These are phyloP conservation scores for Cokeromyces recurvatus DNA, from an alignment of 371 early-diverging fungal genomes.

Conservation along the genomic window DNA sequence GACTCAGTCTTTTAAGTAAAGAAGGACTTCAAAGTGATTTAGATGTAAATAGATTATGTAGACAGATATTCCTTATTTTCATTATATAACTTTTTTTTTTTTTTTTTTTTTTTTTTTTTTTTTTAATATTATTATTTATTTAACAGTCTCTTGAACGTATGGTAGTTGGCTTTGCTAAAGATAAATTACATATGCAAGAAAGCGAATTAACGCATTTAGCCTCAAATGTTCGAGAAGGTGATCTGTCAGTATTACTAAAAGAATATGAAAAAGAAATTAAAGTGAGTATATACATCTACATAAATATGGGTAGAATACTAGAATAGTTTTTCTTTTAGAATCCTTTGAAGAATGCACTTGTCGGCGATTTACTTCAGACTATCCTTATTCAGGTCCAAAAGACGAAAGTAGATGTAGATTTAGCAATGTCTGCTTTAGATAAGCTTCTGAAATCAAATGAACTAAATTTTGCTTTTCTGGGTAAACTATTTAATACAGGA, in stretches of 20 bases:
- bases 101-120: too few species aligned
- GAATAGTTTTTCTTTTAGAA: conserved; percentile 16
- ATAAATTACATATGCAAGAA: conserved; percentile 44
- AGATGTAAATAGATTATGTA: conserved; percentile 40
- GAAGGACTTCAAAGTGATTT: conserved; percentile 78
- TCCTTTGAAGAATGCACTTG: conserved; percentile 60
- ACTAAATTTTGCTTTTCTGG: conserved; percentile 90
- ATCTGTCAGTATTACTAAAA: conserved; percentile 72
- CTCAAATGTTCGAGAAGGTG: conserved; percentile 64
- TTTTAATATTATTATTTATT: background rate
- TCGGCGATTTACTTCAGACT: conserved; percentile 74
- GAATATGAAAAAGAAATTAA: conserved; percentile 79
- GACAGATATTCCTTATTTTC: too few species aligned
- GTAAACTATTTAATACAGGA: too few species aligned
- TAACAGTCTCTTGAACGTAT: conserved; percentile 79
- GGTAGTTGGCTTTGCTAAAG: conserved; percentile 78
- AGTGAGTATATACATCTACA: too few species aligned
- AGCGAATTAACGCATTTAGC: conserved; percentile 36
- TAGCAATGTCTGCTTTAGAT: conserved; percentile 91
- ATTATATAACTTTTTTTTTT: too few species aligned
- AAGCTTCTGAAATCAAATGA: conserved; percentile 92
- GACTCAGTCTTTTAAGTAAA: conserved; percentile 71
- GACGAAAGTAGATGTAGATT: conserved; percentile 86
- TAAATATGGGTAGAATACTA: too few species aligned
- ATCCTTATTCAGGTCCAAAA: conserved; percentile 91